These are phyloP conservation scores for Luffa aegyptiaca DNA, from an alignment of 306 rosid genomes.

Conservation along the genomic window DNA sequence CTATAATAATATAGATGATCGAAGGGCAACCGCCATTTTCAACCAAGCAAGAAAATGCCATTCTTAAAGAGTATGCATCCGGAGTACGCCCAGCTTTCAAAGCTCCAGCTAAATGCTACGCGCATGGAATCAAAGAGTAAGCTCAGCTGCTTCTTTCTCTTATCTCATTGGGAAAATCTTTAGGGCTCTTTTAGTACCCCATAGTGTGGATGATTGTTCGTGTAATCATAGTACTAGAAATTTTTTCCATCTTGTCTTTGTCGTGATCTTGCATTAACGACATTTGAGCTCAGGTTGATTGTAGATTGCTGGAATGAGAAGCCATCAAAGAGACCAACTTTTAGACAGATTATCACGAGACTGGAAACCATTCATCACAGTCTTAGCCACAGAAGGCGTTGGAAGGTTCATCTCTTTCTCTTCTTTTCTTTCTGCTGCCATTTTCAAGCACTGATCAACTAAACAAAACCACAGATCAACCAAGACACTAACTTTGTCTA, in stretches of 20 bases:
- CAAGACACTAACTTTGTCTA: background rate
- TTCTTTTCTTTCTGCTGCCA: background rate
- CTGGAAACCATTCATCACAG: conserved; percentile 57
- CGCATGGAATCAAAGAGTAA: conserved; percentile 75
- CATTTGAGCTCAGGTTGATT: conserved; percentile 52
- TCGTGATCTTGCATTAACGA: background rate
- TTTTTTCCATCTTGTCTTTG: background rate
- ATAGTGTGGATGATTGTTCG: background rate
- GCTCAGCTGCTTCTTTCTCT: conserved; percentile 21
- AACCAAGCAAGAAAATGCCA: conserved; percentile 52
- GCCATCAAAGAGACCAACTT: conserved; percentile 85
- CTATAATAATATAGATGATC: conserved; percentile 56
- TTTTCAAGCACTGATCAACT: background rate
- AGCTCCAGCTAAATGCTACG: conserved; percentile 62
- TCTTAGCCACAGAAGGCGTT: conserved; percentile 51
- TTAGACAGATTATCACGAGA: conserved; percentile 58
- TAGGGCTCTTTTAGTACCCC: too few relatives aligned
- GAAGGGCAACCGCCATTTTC: conserved; percentile 77
- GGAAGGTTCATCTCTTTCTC: conserved; percentile 63
- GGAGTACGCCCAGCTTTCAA: conserved; percentile 72
- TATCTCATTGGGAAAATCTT: background rate
- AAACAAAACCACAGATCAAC: background rate
- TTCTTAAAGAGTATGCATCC: conserved; percentile 50
- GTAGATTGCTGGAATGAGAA: conserved; percentile 85
- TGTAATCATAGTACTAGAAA: too few relatives aligned